Conservation (phyloP, 352 stramenopile species). For the Phytophthora pinifolia region DNA sequence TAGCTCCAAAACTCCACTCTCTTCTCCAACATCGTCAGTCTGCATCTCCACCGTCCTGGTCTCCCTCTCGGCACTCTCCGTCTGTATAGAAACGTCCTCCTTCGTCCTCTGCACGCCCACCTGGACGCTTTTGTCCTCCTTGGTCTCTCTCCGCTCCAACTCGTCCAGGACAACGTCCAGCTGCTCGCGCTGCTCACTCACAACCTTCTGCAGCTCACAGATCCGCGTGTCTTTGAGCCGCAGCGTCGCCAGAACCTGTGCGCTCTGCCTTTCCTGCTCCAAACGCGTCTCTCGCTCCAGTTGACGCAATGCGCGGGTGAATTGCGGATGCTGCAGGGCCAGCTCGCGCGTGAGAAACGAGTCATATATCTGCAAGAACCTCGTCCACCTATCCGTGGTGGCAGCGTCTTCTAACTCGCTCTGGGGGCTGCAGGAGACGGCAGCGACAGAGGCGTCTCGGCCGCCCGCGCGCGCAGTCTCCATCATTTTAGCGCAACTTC, state of each 20-base stretch:
- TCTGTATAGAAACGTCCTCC: constrained; percentile 21
- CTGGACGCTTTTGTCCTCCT: constrained; percentile 19
- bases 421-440: constrained; percentile 1
- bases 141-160: constrained; percentile 28
- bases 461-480: not conserved
- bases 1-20: constrained; percentile 3
- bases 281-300: constrained; percentile 22
- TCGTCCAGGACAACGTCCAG: constrained; percentile 33
- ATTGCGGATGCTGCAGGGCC: constrained; percentile 23
- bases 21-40: not conserved
- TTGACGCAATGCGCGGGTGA: constrained; percentile 17
- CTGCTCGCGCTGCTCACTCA: constrained; percentile 28
- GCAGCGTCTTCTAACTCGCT: not conserved
- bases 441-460: not conserved
- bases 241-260: constrained; percentile 27
- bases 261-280: constrained; percentile 26
- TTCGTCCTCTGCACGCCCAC: not conserved
- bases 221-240: constrained; percentile 25
- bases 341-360: constrained; percentile 23
- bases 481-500: constrained; percentile 22
- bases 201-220: constrained; percentile 12
- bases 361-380: constrained; percentile 25
- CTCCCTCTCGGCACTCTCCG: constrained; percentile 1
- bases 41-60: constrained; percentile 9
- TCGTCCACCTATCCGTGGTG: constrained; percentile 10